Evolutionary conservation across 768 basidiomycete species (phyloP).

Genomic region (Rickenella mellea): DNA sequence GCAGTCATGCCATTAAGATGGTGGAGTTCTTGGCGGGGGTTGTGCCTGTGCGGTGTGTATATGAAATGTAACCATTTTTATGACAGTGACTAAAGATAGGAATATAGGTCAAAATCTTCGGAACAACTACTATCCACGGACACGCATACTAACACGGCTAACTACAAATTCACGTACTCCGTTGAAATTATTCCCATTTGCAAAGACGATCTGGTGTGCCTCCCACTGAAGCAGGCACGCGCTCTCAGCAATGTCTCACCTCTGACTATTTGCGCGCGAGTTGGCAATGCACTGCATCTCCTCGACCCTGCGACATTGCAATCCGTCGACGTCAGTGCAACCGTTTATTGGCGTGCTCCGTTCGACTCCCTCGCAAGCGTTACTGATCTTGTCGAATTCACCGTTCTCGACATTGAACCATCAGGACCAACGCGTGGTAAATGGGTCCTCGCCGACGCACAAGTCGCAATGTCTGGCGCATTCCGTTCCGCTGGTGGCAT

Average conservation of each 20-base stretch:
- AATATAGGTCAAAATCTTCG: constrained; percentile 73
- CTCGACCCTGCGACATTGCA: constrained; percentile 85
- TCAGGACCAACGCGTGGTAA: constrained; percentile 65
- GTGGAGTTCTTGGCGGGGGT: constrained; percentile 84
- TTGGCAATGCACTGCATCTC: constrained; percentile 86
- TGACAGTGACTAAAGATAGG: constrained; percentile 3
- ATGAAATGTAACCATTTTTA: not conserved
- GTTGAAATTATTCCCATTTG: constrained; percentile 96
- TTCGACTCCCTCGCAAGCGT: constrained; percentile 78
- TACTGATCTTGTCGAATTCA: constrained; percentile 88
- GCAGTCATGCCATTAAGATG: constrained; percentile 94
- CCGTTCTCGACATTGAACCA: constrained; percentile 88
- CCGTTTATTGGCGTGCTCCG: constrained; percentile 85
- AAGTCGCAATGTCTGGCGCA: constrained; percentile 79
- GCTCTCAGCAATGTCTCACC: constrained; percentile 82
- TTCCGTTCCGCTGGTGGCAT: constrained; percentile 52
- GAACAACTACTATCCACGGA: constrained; percentile 93
- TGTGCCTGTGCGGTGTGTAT: constrained; percentile 73
- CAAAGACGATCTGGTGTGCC: constrained; percentile 93
- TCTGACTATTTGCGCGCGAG: constrained; percentile 78
- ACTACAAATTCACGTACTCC: constrained; percentile 96
- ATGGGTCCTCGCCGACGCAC: constrained; percentile 78
- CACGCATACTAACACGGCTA: constrained; percentile 85
- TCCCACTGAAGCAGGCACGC: constrained; percentile 77
- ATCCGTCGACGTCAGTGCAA: constrained; percentile 66